A percentile compares a stretch with the other conserved stretches of the same genome.
phyloP scores from a whole-genome alignment of 2,329 filamentous ascomycete species.

The Ascochyta pisi region DNA sequence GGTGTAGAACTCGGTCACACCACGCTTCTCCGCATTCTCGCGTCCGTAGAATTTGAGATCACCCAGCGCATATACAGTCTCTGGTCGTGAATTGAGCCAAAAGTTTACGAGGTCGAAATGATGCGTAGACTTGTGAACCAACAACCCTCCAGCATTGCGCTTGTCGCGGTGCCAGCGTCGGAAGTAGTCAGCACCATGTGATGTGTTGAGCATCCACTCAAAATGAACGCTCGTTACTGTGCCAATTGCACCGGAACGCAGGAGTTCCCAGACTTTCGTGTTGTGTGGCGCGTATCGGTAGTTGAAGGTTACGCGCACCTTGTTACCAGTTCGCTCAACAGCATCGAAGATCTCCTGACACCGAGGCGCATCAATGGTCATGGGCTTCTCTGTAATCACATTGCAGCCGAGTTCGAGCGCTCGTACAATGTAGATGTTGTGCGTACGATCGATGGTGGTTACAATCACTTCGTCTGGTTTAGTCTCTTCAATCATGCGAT shows the following conservation, averaged over 20 bases:
- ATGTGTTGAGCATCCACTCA: constrained; percentile 69
- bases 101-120: constrained; percentile 71
- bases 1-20: constrained; percentile 59
- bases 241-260: constrained; percentile 63
- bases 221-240: constrained; percentile 65
- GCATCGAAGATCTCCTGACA: constrained; percentile 63
- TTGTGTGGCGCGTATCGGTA: constrained; percentile 72
- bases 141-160: constrained; percentile 64
- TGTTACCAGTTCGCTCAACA: constrained; percentile 57
- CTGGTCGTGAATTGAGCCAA: constrained; percentile 64
- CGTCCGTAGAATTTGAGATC: constrained; percentile 67
- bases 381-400: constrained; percentile 70
- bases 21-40: constrained; percentile 66
- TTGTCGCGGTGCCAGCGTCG: constrained; percentile 69
- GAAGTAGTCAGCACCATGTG: constrained; percentile 69
- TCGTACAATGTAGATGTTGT: constrained; percentile 66
- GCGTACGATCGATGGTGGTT: constrained; percentile 68
- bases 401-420: constrained; percentile 66
- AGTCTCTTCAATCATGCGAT: constrained; percentile 64
- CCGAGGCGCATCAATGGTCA: constrained; percentile 66
- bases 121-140: constrained; percentile 69
- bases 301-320: constrained; percentile 67
- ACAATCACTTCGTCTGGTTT: constrained; percentile 68
- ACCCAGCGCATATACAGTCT: constrained; percentile 65
- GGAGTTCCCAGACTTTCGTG: constrained; percentile 63